A percentile compares a stretch with the other conserved stretches of the same genome.
Conservation (phyloP, 257 asterid species). For the Nicotiana benthamiana region DNA sequence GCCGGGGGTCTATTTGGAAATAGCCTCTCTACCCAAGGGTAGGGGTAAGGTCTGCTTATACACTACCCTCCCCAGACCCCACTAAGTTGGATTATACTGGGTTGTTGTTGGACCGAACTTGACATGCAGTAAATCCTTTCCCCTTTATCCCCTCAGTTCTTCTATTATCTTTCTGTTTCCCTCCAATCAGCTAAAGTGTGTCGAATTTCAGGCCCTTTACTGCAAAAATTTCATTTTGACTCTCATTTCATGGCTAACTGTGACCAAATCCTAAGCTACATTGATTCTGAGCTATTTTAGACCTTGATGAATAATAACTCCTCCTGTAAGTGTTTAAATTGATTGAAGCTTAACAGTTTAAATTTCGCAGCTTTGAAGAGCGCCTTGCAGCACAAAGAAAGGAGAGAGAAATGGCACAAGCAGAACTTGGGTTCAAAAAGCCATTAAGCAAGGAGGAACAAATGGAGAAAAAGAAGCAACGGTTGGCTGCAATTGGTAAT, state of each 20-base stretch:
- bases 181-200: neutral
- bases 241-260: neutral
- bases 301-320: neutral
- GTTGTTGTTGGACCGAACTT: neutral
- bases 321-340: neutral
- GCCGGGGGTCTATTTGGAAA: too few relatives aligned
- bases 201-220: neutral
- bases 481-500: conserved; percentile 90
- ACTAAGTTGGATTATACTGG: too few relatives aligned
- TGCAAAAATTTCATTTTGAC: neutral
- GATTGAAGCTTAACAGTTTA: neutral
- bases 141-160: neutral
- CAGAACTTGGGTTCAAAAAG: conserved; percentile 81
- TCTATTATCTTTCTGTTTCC: neutral
- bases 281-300: neutral
- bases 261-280: neutral
- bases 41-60: too few relatives aligned
- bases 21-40: too few relatives aligned
- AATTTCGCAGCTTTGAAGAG: conserved; percentile 67
- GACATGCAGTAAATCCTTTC: neutral
- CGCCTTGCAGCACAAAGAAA: conserved; percentile 79
- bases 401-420: conserved; percentile 62
- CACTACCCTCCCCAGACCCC: too few relatives aligned
- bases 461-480: conserved; percentile 69
- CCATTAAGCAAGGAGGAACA: conserved; percentile 72